Base-by-base conservation (phyloP, 2,329 filamentous ascomycete genomes). In the Colletotrichum lentis region DNA sequence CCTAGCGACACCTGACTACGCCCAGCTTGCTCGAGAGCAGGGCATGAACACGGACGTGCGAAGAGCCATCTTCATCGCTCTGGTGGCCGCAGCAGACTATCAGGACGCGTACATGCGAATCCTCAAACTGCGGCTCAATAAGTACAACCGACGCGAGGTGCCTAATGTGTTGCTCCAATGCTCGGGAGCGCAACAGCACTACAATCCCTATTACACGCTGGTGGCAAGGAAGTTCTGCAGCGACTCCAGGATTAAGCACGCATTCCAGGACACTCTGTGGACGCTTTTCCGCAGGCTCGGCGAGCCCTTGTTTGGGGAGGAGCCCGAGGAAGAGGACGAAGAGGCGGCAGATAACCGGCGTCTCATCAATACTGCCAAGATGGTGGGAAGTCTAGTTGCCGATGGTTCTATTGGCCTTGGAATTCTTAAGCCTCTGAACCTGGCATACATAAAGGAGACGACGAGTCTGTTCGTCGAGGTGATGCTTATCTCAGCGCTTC, bases 141-240 rank as follows among this genome's bases (percentile, higher is more conserved):
- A 90, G 72, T 88, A 92, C 20, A 94, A 97, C 74, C 90, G 96
- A 72, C 86, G 90, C 27, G 95, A 98, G 76, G 91, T 98, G 39
- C 90, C 95, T 0, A 89, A 91, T 60, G 94, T 99, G 20, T 83
- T 99, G 35, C 85, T 97, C 10, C 94, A 96, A 73, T 97, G 94
- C 76, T 90, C 90, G 1, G 92, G 92, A 50, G 90, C 91, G 3
- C 96, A 98, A 79, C 84, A 90, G 64, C 84, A 85, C 0, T 97
- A 97, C 79, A 99, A 99, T 74, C 92, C 92, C 0, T 99, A 97
- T 80, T 99, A 99, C 76, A 92, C 92, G 0, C 83, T 97, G 1
- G 90, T 99, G 44, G 94, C 93, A 11, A 88, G 87, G 55, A 90
- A 90, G 71, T 84, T 97, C 10, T 96, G 94, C 74, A 83, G 83